These are phyloP conservation scores for Thelonectria blattea DNA, from an alignment of 2,329 filamentous ascomycete species.

Conservation along the genomic window DNA sequence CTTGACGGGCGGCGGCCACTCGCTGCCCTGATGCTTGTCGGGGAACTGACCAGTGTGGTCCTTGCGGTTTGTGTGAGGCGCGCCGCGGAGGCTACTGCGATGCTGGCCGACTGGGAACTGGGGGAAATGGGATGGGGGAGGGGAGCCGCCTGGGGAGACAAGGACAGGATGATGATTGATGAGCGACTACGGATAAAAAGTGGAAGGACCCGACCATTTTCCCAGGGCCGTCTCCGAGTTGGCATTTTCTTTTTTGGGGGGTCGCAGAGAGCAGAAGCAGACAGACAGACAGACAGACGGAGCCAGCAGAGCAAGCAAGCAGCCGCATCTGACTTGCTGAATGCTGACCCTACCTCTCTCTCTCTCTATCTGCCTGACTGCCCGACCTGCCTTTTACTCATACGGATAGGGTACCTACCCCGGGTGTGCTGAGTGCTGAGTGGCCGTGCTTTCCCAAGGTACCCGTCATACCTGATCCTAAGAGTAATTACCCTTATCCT, in stretches of 20 bases:
- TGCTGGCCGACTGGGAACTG: background rate
- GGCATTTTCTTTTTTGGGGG: background rate
- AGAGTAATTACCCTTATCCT: slow-evolving; percentile 21
- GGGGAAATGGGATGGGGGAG: background rate
- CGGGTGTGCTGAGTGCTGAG: background rate
- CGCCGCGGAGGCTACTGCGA: background rate
- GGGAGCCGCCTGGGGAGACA: background rate
- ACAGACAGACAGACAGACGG: too few relatives aligned
- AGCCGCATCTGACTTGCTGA: background rate
- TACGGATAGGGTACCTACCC: too few relatives aligned
- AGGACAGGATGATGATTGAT: background rate
- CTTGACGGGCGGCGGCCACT: background rate
- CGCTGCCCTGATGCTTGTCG: background rate
- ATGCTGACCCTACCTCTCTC: too few relatives aligned
- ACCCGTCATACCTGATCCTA: slow-evolving; percentile 21
- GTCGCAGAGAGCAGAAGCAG: background rate
- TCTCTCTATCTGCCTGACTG: background rate
- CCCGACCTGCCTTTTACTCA: background rate
- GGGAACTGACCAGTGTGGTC: background rate
- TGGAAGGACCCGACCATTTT: background rate
- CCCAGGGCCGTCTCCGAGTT: background rate
- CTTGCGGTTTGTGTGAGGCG: background rate
- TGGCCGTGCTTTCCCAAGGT: background rate
- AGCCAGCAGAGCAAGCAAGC: background rate
- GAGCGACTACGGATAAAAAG: background rate